Percentiles rank a stretch among this genome's conserved stretches.
Conservation (phyloP, 2,329 filamentous ascomycete species). For the Arthrobotrys pseudoclavata region DNA sequence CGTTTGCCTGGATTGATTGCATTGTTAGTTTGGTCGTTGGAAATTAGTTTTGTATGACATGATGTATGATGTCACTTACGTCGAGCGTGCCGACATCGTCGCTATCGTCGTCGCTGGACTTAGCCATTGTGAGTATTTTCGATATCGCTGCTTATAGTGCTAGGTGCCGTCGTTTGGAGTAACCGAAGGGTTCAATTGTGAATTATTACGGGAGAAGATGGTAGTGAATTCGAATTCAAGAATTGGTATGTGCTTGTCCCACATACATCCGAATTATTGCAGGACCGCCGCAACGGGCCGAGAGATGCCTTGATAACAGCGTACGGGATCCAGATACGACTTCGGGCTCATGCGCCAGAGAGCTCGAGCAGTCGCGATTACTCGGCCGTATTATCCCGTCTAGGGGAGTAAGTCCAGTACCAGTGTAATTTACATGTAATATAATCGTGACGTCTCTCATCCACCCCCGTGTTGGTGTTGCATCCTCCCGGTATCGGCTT, state of each 20-base stretch:
- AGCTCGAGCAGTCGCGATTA: slow-evolving; percentile 4
- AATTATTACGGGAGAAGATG: neutral
- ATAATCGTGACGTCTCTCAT: slow-evolving; percentile 29
- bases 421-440: neutral
- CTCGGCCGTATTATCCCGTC: neutral
- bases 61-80: slow-evolving; percentile 47
- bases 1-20: slow-evolving; percentile 18
- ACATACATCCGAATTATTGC: neutral
- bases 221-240: neutral
- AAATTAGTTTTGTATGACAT: neutral
- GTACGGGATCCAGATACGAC: neutral
- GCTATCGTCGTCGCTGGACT: slow-evolving; percentile 24
- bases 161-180: neutral
- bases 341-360: neutral
- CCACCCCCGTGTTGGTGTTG: slow-evolving; percentile 44
- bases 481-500: slow-evolving; percentile 19
- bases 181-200: neutral
- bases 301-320: neutral
- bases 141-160: neutral
- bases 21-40: neutral
- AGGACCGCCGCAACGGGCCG: slow-evolving; percentile 17
- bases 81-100: slow-evolving; percentile 45
- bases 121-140: slow-evolving; percentile 31
- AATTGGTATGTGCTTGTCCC: neutral
- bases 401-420: neutral